Evolutionary conservation across 2,329 filamentous ascomycete species (phyloP), one percentile per base, ranked within the genome.

Genomic region (Diaporthe helianthi): DNA sequence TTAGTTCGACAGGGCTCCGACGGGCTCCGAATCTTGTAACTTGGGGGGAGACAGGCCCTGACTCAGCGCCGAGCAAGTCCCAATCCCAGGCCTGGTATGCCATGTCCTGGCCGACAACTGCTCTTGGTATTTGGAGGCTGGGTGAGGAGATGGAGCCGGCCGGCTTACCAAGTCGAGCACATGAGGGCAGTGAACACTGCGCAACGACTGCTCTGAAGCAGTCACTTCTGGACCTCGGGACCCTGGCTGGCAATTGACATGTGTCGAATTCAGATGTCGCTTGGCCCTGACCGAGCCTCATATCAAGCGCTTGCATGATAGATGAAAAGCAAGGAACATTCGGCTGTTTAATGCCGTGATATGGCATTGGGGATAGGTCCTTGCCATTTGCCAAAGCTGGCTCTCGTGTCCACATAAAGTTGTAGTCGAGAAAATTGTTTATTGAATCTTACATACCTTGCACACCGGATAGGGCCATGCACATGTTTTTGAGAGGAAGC

Each of bases 231-330:
- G 13, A 8, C 58, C 58, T 36, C 12, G 13, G 15, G 13, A 8
- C 58, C 58, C 44, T 13, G 29, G 58, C 10, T 15, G 8, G 15
- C 58, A 61, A 8, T 63, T 26, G 12, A 24, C 58, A 26, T 9
- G 41, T 33, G 38, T n/a, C 5, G 26, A 61, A 19, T 31, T 31
- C 26, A 61, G 36, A 22, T n/a, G 41, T 17, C 19, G 4, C 26
- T 36, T 49, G 58, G 44, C 29, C 58, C 19, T 6, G n/a, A 8
- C 12, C 22, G 22, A 29, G 17, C 58, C n/a, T 33, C 58, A 63
- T 63, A 63, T 49, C 44, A 29, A 17, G 58, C 41, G 36, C 58
- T 63, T 63, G 44, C 44, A 49, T 46, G 44, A 36, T 22, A 49
- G 15, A 33, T 63, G 58, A 63, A 49, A 63, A 26, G n/a, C n/a